Evolutionary conservation across 495 filamentous ascomycete species (phyloP), one percentile per base, ranked within the genome.

Genomic region (Penicillium fimorum): DNA sequence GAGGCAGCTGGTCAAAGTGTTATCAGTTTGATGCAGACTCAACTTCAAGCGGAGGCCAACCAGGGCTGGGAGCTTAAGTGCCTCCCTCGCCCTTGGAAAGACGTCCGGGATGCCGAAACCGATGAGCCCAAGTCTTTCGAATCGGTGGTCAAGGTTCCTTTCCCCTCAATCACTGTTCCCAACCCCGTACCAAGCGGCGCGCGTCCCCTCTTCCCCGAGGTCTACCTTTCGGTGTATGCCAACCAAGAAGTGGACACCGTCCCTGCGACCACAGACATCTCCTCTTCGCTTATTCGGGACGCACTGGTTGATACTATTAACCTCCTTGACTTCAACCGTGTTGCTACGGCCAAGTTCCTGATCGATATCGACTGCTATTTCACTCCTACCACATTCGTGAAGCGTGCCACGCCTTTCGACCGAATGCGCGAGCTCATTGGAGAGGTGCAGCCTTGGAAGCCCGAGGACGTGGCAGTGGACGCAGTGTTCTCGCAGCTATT

Each of bases 281-380:
- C 93, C 1, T 86, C 90, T 0, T 91, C 84, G 8, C 68, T 99
- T 22, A 76, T 97, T 57, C 83, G 94, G 46, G 94, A 99, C 71
- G 84, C 82, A 0, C 78, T 96, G 18, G 82, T 96, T 30, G 94
- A 99, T 68, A 96, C 92, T 0, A 96, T 97, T 70, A 96, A 97
- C 66, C 85, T 89, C 15, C 79, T 99, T 15, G 87, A 97, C 72
- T 96, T 88, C 76, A 99, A 97, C 67, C 87, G 94, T 47, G 87
- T 89, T 58, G 83, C 86, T 5, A 87, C 88, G 0, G 92, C 94
- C 48, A 91, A 91, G 52, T 92, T 89, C 61, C 76, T 99, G 25
- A 94, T 96, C 55, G 92, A 97, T 66, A 77, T 97, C 30, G 95
- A 97, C 68, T 95, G 90, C 71, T 99, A 92, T 72, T 99, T 94